These are phyloP conservation scores for Penicillium mononematosum DNA, from an alignment of 495 filamentous ascomycete species.

Conservation along the genomic window DNA sequence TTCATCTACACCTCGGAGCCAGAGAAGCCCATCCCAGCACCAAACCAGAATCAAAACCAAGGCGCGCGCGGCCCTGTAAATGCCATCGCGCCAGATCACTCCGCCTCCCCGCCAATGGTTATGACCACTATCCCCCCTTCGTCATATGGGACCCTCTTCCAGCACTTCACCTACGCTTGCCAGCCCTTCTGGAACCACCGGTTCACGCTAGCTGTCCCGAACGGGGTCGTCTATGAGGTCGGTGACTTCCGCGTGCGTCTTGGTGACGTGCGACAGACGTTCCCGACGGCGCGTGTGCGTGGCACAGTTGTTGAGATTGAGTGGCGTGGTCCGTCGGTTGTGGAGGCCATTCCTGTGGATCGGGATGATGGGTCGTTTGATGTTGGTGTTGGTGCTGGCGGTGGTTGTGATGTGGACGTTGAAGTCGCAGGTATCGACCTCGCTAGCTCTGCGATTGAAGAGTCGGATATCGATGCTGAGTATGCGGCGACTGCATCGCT, in stretches of 20 bases:
- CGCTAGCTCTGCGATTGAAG: conserved; percentile 33
- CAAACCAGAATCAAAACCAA: not conserved
- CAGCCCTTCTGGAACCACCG: conserved; percentile 49
- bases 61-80: not conserved
- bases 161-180: conserved; percentile 46
- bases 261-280: conserved; percentile 47
- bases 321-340: conserved; percentile 43
- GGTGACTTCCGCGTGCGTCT: conserved; percentile 47
- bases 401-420: not conserved
- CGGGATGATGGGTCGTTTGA: conserved; percentile 4
- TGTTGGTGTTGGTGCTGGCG: not conserved
- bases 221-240: conserved; percentile 43
- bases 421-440: conserved; percentile 30
- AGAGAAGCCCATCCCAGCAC: conserved; percentile 19
- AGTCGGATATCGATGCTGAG: conserved; percentile 45
- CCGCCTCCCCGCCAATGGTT: conserved; percentile 29
- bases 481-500: conserved; percentile 38
- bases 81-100: conserved; percentile 1
- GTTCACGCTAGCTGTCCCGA: conserved; percentile 41
- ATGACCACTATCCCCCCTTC: conserved; percentile 43
- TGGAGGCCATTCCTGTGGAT: conserved; percentile 27
- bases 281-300: conserved; percentile 36
- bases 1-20: conserved; percentile 48
- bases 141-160: conserved; percentile 37
- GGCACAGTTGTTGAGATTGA: conserved; percentile 48